Evolutionary conservation across 129 eudicot species (phyloP), one percentile per base, ranked within the genome.

Genomic region (Helichrysum umbraculigerum): DNA sequence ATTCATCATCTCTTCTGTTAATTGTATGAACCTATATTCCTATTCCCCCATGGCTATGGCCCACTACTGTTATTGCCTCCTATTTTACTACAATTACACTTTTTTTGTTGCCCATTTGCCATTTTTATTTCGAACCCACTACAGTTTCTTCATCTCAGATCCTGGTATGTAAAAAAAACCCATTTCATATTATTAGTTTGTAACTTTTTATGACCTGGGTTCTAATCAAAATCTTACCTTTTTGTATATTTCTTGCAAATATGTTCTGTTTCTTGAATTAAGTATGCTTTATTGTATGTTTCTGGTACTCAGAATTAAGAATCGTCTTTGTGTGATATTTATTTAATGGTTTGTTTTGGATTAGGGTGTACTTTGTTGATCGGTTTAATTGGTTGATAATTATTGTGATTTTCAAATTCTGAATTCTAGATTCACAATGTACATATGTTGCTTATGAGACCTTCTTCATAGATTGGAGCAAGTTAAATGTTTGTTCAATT

Each of bases 141-240:
- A 6, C 81, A 11, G 66, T 16, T 76, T 30, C 71, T 58, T 50
- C 51, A 17, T 50, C 68, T 35, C 22, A 12, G 17, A 51, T 66
- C 37, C 78, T 52, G 78, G 83, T 79, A 79, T 19, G 73, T 44
- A 16, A 14, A 64, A 14, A 64, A 47, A 35, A 21, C 66, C 72
- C 71, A 41, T 35, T 78, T 47, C n/a, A 4, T 19, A 65, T 64
- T 42, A 11, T 75, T n/a, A 12, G 9, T 47, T 14, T n/a, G n/a
- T n/a, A n/a, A n/a, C n/a, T n/a, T n/a, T 47, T 4, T 71, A 32
- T 71, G 29, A 66, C 5, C 21, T 2, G 50, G 29, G 29, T 47
- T 66, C 9, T 66, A 3, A 15, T 14, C 16, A 16, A 35, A 37
- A 33, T 35, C 50, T 17, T 17, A 66, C 28, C 47, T 35, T 66